Evolutionary conservation across 495 filamentous ascomycete species (phyloP).

Genomic region (Podospora bellae-mahoneyi): DNA sequence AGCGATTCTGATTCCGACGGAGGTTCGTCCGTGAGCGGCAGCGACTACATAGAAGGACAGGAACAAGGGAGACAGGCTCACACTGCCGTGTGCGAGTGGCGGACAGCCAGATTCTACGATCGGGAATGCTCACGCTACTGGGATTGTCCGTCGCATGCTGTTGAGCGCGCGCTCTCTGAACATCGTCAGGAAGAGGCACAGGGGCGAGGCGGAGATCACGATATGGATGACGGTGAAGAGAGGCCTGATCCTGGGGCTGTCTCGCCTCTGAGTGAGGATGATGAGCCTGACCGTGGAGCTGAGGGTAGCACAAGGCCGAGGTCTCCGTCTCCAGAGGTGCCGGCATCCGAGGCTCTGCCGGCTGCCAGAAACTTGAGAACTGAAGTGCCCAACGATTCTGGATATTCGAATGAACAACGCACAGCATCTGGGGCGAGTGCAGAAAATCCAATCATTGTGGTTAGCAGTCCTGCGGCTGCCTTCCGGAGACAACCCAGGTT

Average conservation of each 20-base stretch:
- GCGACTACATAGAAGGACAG: neutral
- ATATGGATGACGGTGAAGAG: constrained; percentile 5
- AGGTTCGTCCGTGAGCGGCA: constrained; percentile 1
- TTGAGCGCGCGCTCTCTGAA: constrained; percentile 31
- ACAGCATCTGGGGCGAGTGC: neutral
- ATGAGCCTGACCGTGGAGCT: constrained; percentile 2
- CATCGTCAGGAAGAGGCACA: constrained; percentile 8
- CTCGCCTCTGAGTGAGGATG: constrained; percentile 19
- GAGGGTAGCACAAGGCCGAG: neutral
- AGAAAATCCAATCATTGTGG: neutral
- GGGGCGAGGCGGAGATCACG: constrained; percentile 10
- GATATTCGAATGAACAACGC: neutral
- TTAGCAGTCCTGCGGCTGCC: neutral
- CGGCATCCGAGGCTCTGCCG: neutral
- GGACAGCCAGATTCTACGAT: constrained; percentile 33
- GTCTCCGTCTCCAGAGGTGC: constrained; percentile 11
- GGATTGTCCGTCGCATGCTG: constrained; percentile 42
- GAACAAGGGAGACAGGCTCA: neutral
- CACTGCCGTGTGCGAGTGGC: constrained; percentile 30
- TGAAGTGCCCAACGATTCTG: neutral
- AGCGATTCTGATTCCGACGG: constrained; percentile 18
- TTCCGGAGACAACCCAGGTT: neutral
- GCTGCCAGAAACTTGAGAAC: too few relatives aligned
- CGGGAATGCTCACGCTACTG: constrained; percentile 44
- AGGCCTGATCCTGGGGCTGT: constrained; percentile 13